Base-by-base conservation (phyloP, 1,139 yeast genomes). In the Kurtzmaniella quercitrusa region DNA sequence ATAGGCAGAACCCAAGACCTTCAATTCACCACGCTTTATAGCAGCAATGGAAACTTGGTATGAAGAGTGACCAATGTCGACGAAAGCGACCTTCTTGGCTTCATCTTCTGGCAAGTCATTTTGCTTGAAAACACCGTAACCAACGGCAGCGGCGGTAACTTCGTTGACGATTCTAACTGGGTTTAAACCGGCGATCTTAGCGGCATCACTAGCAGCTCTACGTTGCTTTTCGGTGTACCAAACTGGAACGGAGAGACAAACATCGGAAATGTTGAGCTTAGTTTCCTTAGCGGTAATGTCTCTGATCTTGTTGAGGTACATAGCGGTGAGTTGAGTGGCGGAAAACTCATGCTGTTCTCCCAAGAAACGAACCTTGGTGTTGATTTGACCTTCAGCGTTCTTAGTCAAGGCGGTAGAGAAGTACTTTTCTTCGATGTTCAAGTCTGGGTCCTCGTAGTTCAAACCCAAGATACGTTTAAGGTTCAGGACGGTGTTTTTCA, bases 171-270 rank as follows among this genome's bases (percentile, higher is more conserved):
- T 83, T 79, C 98, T 86, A 50, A 93, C 97, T 49, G 98, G 97
- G 82, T 93, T 93, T 64, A 93, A 80, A 51, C 96, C 96, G 50
- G 98, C 98, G 66, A 93, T 86, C 63, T 79, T 80, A 60, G 96
- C 93, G 48, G 98, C 97, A 65, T 94, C 98, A 50, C 90, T 79
- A 56, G 95, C 84, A 52, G 97, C 96, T 63, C 96, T 91, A 72
- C 98, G 90, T 76, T 93, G 98, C 62, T 78, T 82, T 70, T 93
- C 98, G 48, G 95, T 82, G 79, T 88, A 93, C 98, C 98, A 93
- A 40, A 82, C 87, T 59, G 99, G 99, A 44, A 93, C 98, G 45
- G 98, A 86, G 59, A 93, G 76, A 68, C 93, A 91, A 52, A 93
- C 91, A 66, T 93, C 98, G 50, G 79, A 76, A 59, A 93, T 80